A percentile compares a stretch with the other conserved stretches of the same genome.
phyloP scores from a whole-genome alignment of 1,139 yeast genomes.

The Lipomyces yarrowii region DNA sequence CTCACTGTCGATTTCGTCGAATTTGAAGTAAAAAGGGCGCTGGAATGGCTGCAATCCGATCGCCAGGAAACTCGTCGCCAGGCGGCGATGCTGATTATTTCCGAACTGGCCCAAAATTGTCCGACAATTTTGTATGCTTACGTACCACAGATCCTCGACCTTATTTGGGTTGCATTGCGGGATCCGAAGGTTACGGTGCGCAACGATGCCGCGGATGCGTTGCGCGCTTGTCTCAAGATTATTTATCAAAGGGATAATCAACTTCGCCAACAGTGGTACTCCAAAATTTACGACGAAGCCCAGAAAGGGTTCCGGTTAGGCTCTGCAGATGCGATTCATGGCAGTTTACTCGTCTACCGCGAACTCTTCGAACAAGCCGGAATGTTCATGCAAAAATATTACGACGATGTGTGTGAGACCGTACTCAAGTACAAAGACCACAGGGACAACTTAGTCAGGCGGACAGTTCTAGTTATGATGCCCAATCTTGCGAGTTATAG shows the following conservation, averaged over 20 bases:
- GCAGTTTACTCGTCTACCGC: constrained; percentile 78
- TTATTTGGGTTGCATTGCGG: constrained; percentile 84
- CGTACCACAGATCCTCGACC: constrained; percentile 75
- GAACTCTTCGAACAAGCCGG: constrained; percentile 73
- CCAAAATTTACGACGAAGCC: constrained; percentile 66
- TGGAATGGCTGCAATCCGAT: constrained; percentile 87
- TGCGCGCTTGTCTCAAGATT: constrained; percentile 75
- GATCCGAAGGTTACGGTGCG: constrained; percentile 77
- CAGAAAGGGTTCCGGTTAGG: constrained; percentile 52
- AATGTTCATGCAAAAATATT: constrained; percentile 61
- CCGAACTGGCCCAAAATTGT: constrained; percentile 82
- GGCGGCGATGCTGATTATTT: constrained; percentile 83
- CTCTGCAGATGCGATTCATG: constrained; percentile 76
- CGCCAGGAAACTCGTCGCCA: constrained; percentile 75
- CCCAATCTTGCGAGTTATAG: constrained; percentile 84
- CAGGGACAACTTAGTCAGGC: constrained; percentile 71
- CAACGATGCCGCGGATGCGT: constrained; percentile 79
- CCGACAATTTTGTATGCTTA: constrained; percentile 82
- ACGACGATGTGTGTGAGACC: constrained; percentile 76
- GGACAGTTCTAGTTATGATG: constrained; percentile 77
- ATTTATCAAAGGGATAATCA: constrained; percentile 78
- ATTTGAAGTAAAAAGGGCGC: constrained; percentile 82
- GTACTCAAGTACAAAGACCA: constrained; percentile 76
- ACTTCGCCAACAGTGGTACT: constrained; percentile 73
- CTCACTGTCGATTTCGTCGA: constrained; percentile 91